phyloP scores from a whole-genome alignment of 805 yeast genomes.

The Candida germanica region DNA sequence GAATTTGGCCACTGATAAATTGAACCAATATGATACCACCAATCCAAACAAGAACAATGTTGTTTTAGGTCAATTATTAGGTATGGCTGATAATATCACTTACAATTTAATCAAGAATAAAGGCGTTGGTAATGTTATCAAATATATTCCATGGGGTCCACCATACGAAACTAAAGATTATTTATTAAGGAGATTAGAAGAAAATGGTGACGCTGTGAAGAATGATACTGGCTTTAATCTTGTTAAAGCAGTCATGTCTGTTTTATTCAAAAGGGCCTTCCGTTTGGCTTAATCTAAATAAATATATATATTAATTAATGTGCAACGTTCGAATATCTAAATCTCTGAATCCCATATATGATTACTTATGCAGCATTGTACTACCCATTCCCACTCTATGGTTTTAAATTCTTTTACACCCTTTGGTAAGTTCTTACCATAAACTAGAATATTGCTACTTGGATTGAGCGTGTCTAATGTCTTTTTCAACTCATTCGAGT shows the following conservation, averaged over 20 bases:
- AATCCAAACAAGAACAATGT: conserved; percentile 51
- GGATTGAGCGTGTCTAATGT: neutral
- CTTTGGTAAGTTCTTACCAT: conserved; percentile 16
- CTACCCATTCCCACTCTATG: conserved; percentile 65
- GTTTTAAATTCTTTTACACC: neutral
- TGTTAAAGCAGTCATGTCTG: conserved; percentile 47
- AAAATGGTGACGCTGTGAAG: conserved; percentile 93
- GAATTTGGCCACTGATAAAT: conserved; percentile 59
- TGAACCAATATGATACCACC: conserved; percentile 22
- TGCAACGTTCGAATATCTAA: conserved; percentile 5
- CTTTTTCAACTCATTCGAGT: conserved; percentile 9
- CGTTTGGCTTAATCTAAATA: conserved; percentile 9
- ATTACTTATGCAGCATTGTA: conserved; percentile 53
- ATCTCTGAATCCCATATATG: conserved; percentile 24
- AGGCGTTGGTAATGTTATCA: conserved; percentile 71
- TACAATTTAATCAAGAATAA: conserved; percentile 65
- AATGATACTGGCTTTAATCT: conserved; percentile 77
- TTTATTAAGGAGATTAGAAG: conserved; percentile 84
- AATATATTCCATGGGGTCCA: conserved; percentile 98
- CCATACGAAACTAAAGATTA: conserved; percentile 91
- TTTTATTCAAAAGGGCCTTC: conserved; percentile 22
- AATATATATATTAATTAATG: no score
- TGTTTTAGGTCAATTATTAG: conserved; percentile 85
- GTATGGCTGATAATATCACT: conserved; percentile 93
- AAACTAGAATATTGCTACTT: conserved; percentile 17